Evolutionary conservation across 495 filamentous ascomycete species (phyloP).

Genomic region (Rostrohypoxylon terebratum): DNA sequence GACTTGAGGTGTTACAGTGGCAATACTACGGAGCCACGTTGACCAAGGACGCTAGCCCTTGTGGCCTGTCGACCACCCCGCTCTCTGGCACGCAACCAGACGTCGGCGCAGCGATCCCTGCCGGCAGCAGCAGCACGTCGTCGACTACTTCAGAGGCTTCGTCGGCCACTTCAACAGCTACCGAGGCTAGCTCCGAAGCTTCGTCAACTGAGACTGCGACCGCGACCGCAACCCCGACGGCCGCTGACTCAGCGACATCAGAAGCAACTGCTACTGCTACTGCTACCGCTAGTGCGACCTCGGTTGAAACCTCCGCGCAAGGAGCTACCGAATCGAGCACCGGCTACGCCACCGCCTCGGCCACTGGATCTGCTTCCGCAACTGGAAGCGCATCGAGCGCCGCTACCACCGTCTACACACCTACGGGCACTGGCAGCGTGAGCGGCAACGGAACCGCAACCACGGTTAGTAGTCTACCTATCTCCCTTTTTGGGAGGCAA

Average conservation of each 20-base stretch:
- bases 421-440: constrained; percentile 25
- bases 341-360: constrained; percentile 12
- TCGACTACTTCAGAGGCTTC: constrained; percentile 13
- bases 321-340: constrained; percentile 16
- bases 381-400: not conserved
- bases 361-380: not conserved
- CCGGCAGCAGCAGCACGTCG: constrained; percentile 8
- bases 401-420: not conserved
- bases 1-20: constrained; percentile 53
- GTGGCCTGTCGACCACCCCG: constrained; percentile 59
- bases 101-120: constrained; percentile 41
- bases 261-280: constrained; percentile 7
- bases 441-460: constrained; percentile 36
- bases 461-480: constrained; percentile 20
- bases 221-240: constrained; percentile 10
- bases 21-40: constrained; percentile 60
- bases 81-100: constrained; percentile 42
- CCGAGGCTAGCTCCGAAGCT: not conserved
- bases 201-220: not conserved
- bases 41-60: constrained; percentile 48
- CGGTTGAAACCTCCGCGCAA: not conserved
- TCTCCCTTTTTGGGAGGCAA: not conserved
- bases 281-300: not conserved
- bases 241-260: not conserved
- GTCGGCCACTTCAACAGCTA: not conserved